These are phyloP conservation scores for Acephala macrosclerotiorum DNA, from an alignment of 2,329 filamentous ascomycete species.

Conservation along the genomic window DNA sequence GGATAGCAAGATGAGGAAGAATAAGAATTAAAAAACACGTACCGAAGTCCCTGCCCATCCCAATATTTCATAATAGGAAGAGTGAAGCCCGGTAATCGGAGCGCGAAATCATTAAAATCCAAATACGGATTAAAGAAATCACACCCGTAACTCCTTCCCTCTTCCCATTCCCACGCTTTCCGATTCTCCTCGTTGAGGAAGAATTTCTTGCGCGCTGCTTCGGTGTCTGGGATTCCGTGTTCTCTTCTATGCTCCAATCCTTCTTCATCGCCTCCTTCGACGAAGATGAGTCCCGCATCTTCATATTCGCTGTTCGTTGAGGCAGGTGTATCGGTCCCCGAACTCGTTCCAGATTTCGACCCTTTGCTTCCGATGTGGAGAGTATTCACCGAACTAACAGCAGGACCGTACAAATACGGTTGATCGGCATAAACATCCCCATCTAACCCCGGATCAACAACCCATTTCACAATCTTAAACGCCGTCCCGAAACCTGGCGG, in stretches of 20 bases:
- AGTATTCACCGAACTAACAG: constrained; percentile 80
- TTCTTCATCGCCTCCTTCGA: constrained; percentile 51
- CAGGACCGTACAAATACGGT: constrained; percentile 86
- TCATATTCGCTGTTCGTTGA: constrained; percentile 37
- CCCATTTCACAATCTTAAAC: constrained; percentile 86
- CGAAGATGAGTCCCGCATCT: constrained; percentile 37
- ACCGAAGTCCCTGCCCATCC: constrained; percentile 81
- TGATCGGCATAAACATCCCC: constrained; percentile 88
- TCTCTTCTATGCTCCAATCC: constrained; percentile 50
- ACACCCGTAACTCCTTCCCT: constrained; percentile 65
- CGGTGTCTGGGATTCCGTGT: constrained; percentile 48
- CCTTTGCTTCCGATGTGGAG: constrained; percentile 66
- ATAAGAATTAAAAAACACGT: constrained; percentile 34
- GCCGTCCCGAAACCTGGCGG: constrained; percentile 88
- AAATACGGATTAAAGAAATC: constrained; percentile 94
- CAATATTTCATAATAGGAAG: constrained; percentile 79
- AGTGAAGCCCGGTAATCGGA: constrained; percentile 76
- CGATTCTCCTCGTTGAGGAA: constrained; percentile 64
- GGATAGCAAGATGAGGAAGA: constrained; percentile 38
- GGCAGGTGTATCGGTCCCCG: neutral
- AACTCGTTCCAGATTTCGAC: constrained; percentile 7
- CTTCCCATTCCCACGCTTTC: constrained; percentile 66
- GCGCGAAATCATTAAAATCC: constrained; percentile 80
- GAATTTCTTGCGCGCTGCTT: constrained; percentile 61
- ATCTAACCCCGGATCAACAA: constrained; percentile 88